Conservation (phyloP, 306 rosid species). For the Hippophae gyantsensis region DNA sequence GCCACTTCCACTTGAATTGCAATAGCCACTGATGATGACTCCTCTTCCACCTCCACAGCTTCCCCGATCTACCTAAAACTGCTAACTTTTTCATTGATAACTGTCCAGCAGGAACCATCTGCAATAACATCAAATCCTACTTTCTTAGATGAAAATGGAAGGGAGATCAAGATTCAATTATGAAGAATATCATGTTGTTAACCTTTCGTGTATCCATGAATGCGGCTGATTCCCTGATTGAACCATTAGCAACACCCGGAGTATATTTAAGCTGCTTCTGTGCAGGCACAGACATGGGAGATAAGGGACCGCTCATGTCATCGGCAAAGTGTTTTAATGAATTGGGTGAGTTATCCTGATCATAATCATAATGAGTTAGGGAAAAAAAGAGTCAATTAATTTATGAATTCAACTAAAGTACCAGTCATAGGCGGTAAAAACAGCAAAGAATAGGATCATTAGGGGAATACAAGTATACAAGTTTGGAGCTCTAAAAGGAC, state of each 20-base stretch:
- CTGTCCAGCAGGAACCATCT: conserved; percentile 92
- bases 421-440: too few species aligned
- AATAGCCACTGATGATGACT: conserved; percentile 97
- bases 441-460: too few species aligned
- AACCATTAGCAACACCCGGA: conserved; percentile 77
- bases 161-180: conserved; percentile 13
- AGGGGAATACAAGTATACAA: too few species aligned
- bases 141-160: conserved; percentile 20
- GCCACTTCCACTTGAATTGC: conserved; percentile 99
- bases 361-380: conserved; percentile 24
- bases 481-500: too few species aligned
- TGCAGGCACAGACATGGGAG: conserved; percentile 73
- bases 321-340: conserved; percentile 57
- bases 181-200: conserved; percentile 12
- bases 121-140: conserved; percentile 25
- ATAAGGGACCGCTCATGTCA: conserved; percentile 56
- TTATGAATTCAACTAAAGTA: too few species aligned
- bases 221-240: conserved; percentile 60
- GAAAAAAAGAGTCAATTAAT: too few species aligned
- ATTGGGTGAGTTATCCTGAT: conserved; percentile 57
- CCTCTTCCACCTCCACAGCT: conserved; percentile 98
- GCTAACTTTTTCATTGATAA: conserved; percentile 74
- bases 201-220: conserved; percentile 77
- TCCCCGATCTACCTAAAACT: conserved; percentile 73
- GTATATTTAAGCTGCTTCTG: conserved; percentile 80